phyloP scores from a whole-genome alignment of 108 stramenopile genomes.

The Cyclostephanos tholiformis region DNA sequence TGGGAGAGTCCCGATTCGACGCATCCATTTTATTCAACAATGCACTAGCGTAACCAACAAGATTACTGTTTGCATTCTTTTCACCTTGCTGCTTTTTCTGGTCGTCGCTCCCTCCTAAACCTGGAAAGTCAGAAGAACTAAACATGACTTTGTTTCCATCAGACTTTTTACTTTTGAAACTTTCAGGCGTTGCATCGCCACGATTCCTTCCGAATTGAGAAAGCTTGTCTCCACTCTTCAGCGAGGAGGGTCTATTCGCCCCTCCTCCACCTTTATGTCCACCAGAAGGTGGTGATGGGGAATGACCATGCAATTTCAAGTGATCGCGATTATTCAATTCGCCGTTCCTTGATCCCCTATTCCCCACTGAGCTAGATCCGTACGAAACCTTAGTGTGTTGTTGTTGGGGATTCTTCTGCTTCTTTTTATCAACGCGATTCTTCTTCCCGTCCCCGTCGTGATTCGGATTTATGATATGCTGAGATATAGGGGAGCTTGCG shows the following conservation, averaged over 20 bases:
- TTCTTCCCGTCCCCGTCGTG: neutral
- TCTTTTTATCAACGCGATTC: conserved; percentile 15
- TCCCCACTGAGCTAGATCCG: neutral
- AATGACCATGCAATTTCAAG: neutral
- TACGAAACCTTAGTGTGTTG: conserved; percentile 1
- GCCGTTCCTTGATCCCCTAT: conserved; percentile 19
- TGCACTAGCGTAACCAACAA: conserved; percentile 47
- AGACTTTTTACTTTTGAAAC: conserved; percentile 1
- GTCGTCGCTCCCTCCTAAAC: conserved; percentile 26
- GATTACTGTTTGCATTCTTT: conserved; percentile 14
- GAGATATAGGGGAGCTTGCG: neutral
- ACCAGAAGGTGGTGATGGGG: neutral
- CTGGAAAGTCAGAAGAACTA: conserved; percentile 46
- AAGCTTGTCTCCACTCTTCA: neutral
- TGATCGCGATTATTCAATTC: conserved; percentile 7
- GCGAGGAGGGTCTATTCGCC: neutral
- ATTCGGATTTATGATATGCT: neutral
- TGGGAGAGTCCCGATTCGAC: neutral
- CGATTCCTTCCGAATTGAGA: conserved; percentile 17
- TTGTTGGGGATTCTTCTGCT: conserved; percentile 5
- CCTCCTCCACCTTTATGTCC: neutral
- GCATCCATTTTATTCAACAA: conserved; percentile 35
- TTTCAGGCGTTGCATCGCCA: conserved; percentile 12
- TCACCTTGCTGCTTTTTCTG: neutral
- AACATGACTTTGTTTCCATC: conserved; percentile 41